Evolutionary conservation across 106 monocot genomes (phyloP), one percentile per base, ranked within the genome.

Genomic region (Acorus calamus): DNA sequence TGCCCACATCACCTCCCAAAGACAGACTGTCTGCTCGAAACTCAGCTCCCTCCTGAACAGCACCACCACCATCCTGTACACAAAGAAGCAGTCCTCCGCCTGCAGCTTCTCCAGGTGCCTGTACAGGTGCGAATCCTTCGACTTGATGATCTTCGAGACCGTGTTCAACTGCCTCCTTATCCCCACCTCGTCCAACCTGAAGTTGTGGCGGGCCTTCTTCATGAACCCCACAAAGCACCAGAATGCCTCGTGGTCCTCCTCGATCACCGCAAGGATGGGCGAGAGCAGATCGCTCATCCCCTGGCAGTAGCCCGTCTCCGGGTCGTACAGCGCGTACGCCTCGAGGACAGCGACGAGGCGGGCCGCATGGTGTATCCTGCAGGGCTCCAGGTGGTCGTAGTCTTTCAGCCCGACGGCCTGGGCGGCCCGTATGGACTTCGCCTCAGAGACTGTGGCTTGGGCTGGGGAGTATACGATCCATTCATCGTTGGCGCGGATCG

Each of bases 1-100:
- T 0, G 89, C 94, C 89, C 89, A 94, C 84, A 94, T 78, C 8
- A 87, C 94, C 69, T 94, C 94, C 94, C 94, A 94, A 4, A 94
- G 59, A 62, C 79, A 80, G 59, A 90, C 44, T 0, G 86, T 94
- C 73, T 94, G 94, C 62, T 87, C 89, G 11, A 94, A 94, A 49
- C 61, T 80, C 44, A 94, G 84, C 80, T 94, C 90, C 59, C 90
- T 58, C 4, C 89, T 64, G 57, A 90, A 84, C 12, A 90, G 65
- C 13, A 94, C 90, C 3, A 90, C 76, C 47, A 94, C 94, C 94
- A 90, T 94, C 66, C 90, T 77, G 69, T 90, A 90, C 6, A 84
- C 94, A 60, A 94, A 94, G 63, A 82, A 81, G 65, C 94, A 94
- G 65, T 94, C 89, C 63, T 78, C 83, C 6, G 89, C 89, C 57